phyloP scores from a whole-genome alignment of 495 filamentous ascomycete species.

The Penicillium ochrochloron region DNA sequence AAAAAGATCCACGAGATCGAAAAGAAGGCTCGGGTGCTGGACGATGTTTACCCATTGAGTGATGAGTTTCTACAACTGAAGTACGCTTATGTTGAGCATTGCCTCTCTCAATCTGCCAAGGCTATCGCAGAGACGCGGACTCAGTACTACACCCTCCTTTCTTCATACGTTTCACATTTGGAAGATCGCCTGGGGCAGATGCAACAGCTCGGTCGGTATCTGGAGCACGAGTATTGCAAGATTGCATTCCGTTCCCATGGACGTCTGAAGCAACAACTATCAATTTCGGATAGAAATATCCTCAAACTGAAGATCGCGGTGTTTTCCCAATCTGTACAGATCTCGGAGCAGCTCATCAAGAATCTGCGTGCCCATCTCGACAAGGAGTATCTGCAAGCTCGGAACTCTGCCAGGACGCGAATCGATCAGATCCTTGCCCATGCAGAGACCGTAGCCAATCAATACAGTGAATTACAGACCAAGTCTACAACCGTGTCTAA shows the following conservation, averaged over 20 bases:
- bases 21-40: neutral
- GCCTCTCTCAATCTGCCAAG: neutral
- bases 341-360: constrained; percentile 2
- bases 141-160: constrained; percentile 9
- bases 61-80: constrained; percentile 12
- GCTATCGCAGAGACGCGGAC: neutral
- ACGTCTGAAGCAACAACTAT: neutral
- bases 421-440: constrained; percentile 17
- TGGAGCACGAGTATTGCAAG: constrained; percentile 30
- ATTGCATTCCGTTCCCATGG: constrained; percentile 10
- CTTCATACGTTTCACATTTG: constrained; percentile 8
- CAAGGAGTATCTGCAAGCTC: constrained; percentile 23
- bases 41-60: neutral
- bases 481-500: neutral
- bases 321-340: neutral
- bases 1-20: constrained; percentile 12
- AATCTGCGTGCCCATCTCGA: constrained; percentile 10
- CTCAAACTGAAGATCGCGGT: neutral
- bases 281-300: neutral
- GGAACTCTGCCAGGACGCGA: constrained; percentile 26
- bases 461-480: constrained; percentile 13
- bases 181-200: constrained; percentile 10
- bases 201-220: neutral
- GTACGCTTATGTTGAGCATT: constrained; percentile 11
- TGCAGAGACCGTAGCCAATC: neutral